These are phyloP conservation scores for Silene vulgaris DNA, from an alignment of 179 eudicot genomes.

Conservation along the genomic window DNA sequence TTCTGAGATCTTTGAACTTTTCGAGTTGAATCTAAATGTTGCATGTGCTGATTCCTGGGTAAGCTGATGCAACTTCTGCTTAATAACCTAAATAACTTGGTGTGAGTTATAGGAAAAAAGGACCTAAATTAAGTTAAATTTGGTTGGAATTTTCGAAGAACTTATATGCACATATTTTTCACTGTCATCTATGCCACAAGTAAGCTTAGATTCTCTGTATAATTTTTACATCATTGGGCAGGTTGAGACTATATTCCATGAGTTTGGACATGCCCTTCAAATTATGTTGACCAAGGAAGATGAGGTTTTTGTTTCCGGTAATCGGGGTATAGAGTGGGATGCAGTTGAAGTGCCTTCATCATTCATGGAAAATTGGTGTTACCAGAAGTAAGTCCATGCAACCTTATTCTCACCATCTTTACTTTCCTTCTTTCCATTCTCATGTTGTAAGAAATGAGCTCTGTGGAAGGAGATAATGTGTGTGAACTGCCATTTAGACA, in stretches of 20 bases:
- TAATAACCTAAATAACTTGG: neutral
- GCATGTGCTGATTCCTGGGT: neutral
- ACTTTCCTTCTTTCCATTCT: neutral
- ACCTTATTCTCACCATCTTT: neutral
- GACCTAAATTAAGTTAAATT: neutral
- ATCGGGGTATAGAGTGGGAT: constrained; percentile 31
- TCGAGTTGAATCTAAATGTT: neutral
- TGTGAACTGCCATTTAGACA: neutral
- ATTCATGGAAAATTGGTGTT: constrained; percentile 35
- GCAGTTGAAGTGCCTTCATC: constrained; percentile 29
- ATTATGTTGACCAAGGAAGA: constrained; percentile 31
- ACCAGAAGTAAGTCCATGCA: constrained; percentile 22
- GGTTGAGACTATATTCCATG: constrained; percentile 31
- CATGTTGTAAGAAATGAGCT: neutral
- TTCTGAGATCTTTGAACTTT: neutral
- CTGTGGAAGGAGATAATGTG: neutral
- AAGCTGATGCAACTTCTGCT: neutral
- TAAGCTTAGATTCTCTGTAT: neutral
- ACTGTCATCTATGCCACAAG: neutral
- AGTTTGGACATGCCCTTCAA: constrained; percentile 33
- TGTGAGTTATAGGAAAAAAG: neutral
- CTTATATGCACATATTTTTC: too few species aligned
- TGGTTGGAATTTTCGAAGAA: neutral
- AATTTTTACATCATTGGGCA: constrained; percentile 3
- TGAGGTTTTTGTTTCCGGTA: constrained; percentile 31